These are phyloP conservation scores for Boechera stricta DNA, from an alignment of 345 rosid genomes.

Conservation along the genomic window DNA sequence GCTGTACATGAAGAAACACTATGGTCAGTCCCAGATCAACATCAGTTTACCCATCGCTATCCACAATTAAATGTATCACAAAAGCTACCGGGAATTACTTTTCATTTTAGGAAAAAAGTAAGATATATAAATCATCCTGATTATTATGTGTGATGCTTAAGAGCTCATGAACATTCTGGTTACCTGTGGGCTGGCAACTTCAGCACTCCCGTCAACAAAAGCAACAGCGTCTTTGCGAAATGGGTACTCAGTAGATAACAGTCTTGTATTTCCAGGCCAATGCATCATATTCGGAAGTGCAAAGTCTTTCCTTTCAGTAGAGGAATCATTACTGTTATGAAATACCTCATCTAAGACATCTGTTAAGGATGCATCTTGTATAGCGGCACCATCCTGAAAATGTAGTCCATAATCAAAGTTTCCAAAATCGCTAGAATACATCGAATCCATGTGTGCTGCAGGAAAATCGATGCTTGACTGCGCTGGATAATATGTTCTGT, in stretches of 20 bases:
- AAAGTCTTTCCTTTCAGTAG: conserved; percentile 48
- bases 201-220: conserved; percentile 34
- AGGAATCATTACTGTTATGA: conserved; percentile 51
- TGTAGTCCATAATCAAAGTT: conserved; percentile 50
- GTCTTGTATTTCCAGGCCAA: conserved; percentile 29
- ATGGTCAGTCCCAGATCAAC: conserved; percentile 24
- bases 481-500: conserved; percentile 55
- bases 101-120: neutral
- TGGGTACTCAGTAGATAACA: conserved; percentile 35
- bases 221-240: conserved; percentile 37
- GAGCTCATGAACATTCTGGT: neutral
- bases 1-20: conserved; percentile 29
- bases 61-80: neutral
- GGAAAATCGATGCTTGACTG: conserved; percentile 49
- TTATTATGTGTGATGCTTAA: conserved; percentile 8
- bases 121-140: neutral
- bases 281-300: conserved; percentile 45
- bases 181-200: conserved; percentile 57
- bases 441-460: conserved; percentile 54
- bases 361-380: conserved; percentile 57
- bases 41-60: neutral
- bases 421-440: conserved; percentile 77
- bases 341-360: conserved; percentile 62
- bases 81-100: neutral
- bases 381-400: conserved; percentile 65